Evolutionary conservation across 148 eudicot genomes (phyloP), one percentile per base, ranked within the genome.

Genomic region (Cornus controversa): DNA sequence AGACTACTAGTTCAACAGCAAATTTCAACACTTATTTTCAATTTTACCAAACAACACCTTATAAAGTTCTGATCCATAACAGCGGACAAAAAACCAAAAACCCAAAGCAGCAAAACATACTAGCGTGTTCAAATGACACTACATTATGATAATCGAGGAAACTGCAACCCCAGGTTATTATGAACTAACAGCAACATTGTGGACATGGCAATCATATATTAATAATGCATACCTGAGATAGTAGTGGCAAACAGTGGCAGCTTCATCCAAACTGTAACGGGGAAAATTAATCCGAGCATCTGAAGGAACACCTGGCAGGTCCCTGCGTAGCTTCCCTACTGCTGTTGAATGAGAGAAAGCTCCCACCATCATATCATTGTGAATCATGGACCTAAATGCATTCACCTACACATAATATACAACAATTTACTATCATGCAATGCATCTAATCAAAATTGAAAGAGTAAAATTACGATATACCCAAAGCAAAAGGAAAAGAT

Each of bases 331-430:
- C 81, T 92, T 96, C 70, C 99, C 99, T 29, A 96, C 99, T 26
- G 97, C 90, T 62, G 99, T 96, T 65, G 99, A 96, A 80, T 96
- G 99, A 69, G 99, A 93, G 87, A 93, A 96, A 71, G 98, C 98
- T 76, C 99, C 99, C 64, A 96, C 91, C 99, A 92, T 96, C 99
- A 96, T 96, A 75, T 91, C 89, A 68, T 93, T 77, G 75, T 93
- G 92, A 82, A 84, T 87, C 99, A 96, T 96, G 11, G 94, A 75
- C 86, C 99, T 90, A 85, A 90, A 96, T 45, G 97, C 99, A 80
- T 93, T 93, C 54, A 96, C 97, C 98, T 92, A 71, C 73, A 79
- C 45, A 77, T 18, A 22, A 45, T 10, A 75, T 18, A 71, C 74
- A 27, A 71, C 8, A 37, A 37, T 22, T 34, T 20, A 75, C 29